Conservation (phyloP, 192 early-diverging fungal species). For the Backusella tarrabulga region DNA sequence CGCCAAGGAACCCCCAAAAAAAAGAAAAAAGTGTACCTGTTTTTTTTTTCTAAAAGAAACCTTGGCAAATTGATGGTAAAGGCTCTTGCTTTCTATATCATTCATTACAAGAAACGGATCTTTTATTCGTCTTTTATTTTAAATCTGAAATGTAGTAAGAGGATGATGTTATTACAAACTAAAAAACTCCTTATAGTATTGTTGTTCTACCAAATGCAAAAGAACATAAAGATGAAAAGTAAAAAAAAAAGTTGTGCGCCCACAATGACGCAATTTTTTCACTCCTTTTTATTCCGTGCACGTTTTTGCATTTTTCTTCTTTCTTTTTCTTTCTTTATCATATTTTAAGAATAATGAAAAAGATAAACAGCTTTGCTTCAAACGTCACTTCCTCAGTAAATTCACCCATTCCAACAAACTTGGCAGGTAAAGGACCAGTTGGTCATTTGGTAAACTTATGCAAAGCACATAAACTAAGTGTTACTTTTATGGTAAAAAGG, state of each 20-base stretch:
- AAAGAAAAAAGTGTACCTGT: no score
- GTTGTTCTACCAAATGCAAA: not conserved
- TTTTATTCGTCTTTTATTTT: no score
- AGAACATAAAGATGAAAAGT: not conserved
- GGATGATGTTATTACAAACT: no score
- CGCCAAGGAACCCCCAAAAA: no score
- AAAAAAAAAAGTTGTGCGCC: not conserved
- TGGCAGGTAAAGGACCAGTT: constrained; percentile 2
- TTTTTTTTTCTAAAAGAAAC: no score
- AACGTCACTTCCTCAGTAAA: not conserved
- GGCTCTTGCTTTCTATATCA: no score
- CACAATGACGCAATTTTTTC: not conserved
- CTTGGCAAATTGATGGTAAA: no score
- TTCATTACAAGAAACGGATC: no score
- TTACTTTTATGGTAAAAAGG: constrained; percentile 2
- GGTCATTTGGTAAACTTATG: not conserved
- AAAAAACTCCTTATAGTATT: no score
- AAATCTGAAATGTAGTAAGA: no score
- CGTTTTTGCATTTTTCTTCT: not conserved
- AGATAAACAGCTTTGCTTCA: not conserved
- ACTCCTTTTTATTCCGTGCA: not conserved
- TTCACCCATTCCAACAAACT: constrained; percentile 10
- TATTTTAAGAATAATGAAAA: not conserved
- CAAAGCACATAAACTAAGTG: not conserved
- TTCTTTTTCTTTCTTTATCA: not conserved